Evolutionary conservation across 2,329 filamentous ascomycete genomes (phyloP), one percentile per base, ranked within the genome.

Genomic region (Corinectria fuckeliana): DNA sequence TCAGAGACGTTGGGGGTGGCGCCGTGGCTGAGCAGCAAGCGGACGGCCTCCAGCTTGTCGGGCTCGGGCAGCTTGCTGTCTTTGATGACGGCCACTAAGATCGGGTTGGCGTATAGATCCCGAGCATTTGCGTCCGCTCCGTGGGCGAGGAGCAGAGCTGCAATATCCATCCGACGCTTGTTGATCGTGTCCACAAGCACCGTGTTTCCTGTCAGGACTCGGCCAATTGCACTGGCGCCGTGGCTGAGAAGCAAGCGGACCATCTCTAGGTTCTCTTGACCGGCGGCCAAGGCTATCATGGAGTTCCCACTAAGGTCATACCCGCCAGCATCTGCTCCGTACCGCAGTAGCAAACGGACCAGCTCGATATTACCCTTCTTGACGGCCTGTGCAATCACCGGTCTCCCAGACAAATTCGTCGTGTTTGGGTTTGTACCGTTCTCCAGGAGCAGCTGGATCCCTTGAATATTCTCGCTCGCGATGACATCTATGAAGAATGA

Each of bases 321-420:
- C 0, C 70, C 64, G 11, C 71, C 72, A 1, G 69, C 52, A 5
- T 72, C 69, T n/a, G 80, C 80, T 6, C 79, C 79, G 25, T 64
- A 66, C 10, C 70, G 62, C 18, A 77, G 55, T 3, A 77, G 65
- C 8, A 76, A 42, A n/a, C 65, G 54, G 0, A 67, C 69, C 3
- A 76, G 60, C 3, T 72, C 72, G 11, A 66, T 7, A 3, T 74
- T 67, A 0, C 66, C 68, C 41, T 71, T 72, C 34, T 65, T 67
- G 1, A 73, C 62, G 10, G 69, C 72, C 4, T 69, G 63, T 0
- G 69, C 69, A n/a, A 77, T 65, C 8, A 72, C 60, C 0, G 68
- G 67, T 10, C 69, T 57, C 9, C 74, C 74, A 0, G 67, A 67
- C 2, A 67, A 56, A 28, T 63, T 69, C 0, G 65, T 67, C 1